Base-by-base conservation (phyloP, 306 rosid genomes). In the Fragaria nilgerrensis region DNA sequence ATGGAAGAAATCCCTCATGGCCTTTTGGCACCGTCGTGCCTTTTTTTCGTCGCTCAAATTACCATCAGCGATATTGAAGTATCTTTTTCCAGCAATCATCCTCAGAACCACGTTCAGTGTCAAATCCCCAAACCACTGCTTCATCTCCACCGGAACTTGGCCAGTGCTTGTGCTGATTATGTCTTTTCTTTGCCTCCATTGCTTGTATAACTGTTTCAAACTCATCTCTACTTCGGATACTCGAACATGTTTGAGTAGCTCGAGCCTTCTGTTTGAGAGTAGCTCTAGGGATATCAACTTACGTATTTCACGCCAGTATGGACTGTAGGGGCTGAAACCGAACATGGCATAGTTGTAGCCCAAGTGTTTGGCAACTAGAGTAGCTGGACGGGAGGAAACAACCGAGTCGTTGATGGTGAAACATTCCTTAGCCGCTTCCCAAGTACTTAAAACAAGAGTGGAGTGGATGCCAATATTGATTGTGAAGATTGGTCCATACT, bases 341-440 rank as follows among this genome's bases (percentile, higher is more conserved):
- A 89, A 79, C 56, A 76, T 78, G 49, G 87, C 89, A 7, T 77
- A 75, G 82, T 84, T 68, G 76, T 84, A 89, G 20, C 81, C 64
- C 17, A 89, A 44, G 43, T 41, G 44, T 20, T 85, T 75, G 3
- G 36, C 32, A 1, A 13, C 74, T 0, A 66, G 2, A 4, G 9
- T 13, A 3, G 68, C 55, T 11, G 90, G 88, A 3, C 89, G 88
- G 14, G 74, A 73, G n/a, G 81, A 77, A 25, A 82, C 44, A 41
- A 66, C 80, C 0, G 29, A 29, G 64, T 84, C 90, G n/a, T 84
- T 67, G 8, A 77, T 71, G 55, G 88, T 81, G 80, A 39, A 88
- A 67, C 92, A 88, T 1, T 87, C 85, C 62, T 78, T 87, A 1
- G 90, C 88, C 4, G 65, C 17, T 43, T 82, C 85, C 80, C 82